These are phyloP conservation scores for Talaromyces adpressus DNA, from an alignment of 495 filamentous ascomycete species.

Conservation along the genomic window DNA sequence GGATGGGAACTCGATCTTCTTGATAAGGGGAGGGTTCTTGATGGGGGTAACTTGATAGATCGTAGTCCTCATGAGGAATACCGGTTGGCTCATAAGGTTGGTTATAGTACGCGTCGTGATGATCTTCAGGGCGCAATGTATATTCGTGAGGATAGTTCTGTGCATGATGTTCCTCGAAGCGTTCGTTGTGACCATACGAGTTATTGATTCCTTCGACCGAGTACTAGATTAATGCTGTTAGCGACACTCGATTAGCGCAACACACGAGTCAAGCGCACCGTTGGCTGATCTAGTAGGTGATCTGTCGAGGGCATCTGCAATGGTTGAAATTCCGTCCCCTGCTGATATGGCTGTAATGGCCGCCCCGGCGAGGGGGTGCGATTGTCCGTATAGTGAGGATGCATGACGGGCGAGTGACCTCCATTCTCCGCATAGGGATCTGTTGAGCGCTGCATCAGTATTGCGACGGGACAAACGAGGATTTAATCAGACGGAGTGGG, in stretches of 20 bases:
- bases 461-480: not conserved
- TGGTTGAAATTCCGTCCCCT: conserved; percentile 49
- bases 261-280: conserved; percentile 41
- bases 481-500: conserved; percentile 9
- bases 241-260: conserved; percentile 3
- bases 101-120: conserved; percentile 82
- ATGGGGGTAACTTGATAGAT: conserved; percentile 43
- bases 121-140: conserved; percentile 68
- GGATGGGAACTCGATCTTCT: conserved; percentile 57
- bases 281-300: conserved; percentile 63
- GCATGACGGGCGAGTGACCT: conserved; percentile 46
- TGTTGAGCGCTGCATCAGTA: conserved; percentile 15
- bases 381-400: conserved; percentile 46
- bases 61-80: conserved; percentile 50
- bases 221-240: conserved; percentile 39
- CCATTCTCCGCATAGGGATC: conserved; percentile 53
- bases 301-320: conserved; percentile 70
- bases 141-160: conserved; percentile 56
- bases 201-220: conserved; percentile 71
- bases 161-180: conserved; percentile 47
- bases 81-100: conserved; percentile 65
- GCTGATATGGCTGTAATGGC: conserved; percentile 53
- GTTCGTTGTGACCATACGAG: conserved; percentile 63
- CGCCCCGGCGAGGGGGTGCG: conserved; percentile 49
- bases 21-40: conserved; percentile 41